A percentile compares a stretch with the other conserved stretches of the same genome.
Evolutionary conservation across 73 alveolate species (phyloP).

Genomic region (Breviolum minutum): DNA sequence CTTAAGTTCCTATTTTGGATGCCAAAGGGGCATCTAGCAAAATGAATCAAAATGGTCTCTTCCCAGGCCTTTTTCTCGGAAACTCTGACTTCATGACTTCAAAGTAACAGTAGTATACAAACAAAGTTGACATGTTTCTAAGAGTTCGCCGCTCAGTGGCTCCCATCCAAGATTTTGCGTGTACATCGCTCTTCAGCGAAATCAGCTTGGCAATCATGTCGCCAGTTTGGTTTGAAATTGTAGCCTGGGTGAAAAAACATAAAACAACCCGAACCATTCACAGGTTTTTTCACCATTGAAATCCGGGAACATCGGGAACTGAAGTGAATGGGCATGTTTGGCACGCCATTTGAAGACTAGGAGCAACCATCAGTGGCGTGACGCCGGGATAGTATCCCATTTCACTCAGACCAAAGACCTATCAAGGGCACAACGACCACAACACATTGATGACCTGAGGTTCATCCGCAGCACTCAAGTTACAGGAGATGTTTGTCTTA

Average conservation of each 20-base stretch:
- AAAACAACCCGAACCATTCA: background rate
- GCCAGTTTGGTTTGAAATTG: background rate
- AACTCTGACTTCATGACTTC: too few relatives aligned
- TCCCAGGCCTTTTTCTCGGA: background rate
- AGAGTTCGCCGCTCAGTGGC: background rate
- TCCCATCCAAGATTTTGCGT: background rate
- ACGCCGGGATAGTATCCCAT: background rate
- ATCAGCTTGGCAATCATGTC: background rate
- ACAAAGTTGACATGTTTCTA: background rate
- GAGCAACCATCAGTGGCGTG: background rate
- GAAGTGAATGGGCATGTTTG: background rate
- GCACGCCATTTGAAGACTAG: background rate
- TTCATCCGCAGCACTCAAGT: background rate
- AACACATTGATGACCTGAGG: background rate
- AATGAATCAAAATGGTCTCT: background rate
- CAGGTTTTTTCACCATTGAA: background rate
- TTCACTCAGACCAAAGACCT: background rate
- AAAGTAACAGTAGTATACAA: background rate
- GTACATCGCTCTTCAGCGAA: background rate
- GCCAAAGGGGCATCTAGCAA: too few relatives aligned
- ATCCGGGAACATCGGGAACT: background rate
- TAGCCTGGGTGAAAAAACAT: background rate
- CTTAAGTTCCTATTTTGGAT: too few relatives aligned
- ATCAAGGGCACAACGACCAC: background rate
- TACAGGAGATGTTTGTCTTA: background rate